These are phyloP conservation scores for Meyerozyma elateridarum DNA, from an alignment of 1,139 yeast species.

Conservation along the genomic window DNA sequence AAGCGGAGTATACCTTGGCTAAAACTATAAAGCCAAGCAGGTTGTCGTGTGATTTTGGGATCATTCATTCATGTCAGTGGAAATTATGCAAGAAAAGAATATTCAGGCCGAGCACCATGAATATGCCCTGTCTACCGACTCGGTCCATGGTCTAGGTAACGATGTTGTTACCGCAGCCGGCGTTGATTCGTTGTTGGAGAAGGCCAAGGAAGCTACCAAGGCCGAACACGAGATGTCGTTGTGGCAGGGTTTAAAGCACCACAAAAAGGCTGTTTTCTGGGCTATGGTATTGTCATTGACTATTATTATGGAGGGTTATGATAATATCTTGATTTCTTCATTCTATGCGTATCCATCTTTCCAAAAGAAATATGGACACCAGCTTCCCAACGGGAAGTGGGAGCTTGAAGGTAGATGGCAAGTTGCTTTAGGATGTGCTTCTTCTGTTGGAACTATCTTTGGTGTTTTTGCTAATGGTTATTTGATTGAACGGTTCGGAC, in stretches of 20 bases:
- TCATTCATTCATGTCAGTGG: no score
- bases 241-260: conserved; percentile 15
- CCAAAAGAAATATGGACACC: conserved; percentile 17
- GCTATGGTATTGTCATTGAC: conserved; percentile 21
- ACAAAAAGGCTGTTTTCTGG: conserved; percentile 21
- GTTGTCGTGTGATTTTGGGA: no score
- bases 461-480: conserved; percentile 21
- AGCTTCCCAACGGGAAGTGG: conserved; percentile 11
- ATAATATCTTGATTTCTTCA: conserved; percentile 16
- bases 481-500: conserved; percentile 21
- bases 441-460: conserved; percentile 19
- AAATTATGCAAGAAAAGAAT: no score
- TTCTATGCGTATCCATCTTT: conserved; percentile 23
- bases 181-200: not conserved
- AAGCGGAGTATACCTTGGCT: no score
- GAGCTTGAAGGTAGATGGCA: conserved; percentile 21
- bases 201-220: conserved; percentile 17
- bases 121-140: not conserved
- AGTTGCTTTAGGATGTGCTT: conserved; percentile 18
- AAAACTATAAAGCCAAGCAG: no score
- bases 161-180: not conserved
- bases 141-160: no score
- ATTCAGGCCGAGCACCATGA: conserved; percentile 5
- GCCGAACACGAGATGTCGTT: conserved; percentile 18
- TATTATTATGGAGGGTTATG: conserved; percentile 24